These are phyloP conservation scores for Pythium chondricola DNA, from an alignment of 352 stramenopile genomes.

Conservation along the genomic window DNA sequence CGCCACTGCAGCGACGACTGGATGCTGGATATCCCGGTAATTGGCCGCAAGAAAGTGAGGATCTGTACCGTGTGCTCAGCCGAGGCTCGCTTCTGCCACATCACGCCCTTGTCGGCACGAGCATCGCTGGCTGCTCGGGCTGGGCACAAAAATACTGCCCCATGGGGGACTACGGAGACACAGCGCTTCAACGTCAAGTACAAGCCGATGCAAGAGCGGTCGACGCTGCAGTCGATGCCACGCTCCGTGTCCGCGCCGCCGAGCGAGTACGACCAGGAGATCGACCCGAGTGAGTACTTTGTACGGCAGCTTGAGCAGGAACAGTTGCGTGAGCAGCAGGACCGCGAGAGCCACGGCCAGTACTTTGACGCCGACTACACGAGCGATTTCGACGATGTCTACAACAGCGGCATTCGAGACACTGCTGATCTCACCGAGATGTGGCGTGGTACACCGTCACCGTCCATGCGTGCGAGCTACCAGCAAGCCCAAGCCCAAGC, in stretches of 20 bases:
- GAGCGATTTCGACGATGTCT: conserved; percentile 10
- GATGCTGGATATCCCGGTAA: conserved; percentile 72
- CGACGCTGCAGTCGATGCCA: conserved; percentile 1
- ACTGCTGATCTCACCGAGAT: conserved; percentile 16
- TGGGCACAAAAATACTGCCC: neutral
- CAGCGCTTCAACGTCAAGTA: neutral
- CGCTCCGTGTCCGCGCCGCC: neutral
- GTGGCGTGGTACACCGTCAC: conserved; percentile 11
- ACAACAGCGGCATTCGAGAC: conserved; percentile 10
- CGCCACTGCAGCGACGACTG: conserved; percentile 75
- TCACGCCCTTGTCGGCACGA: conserved; percentile 12
- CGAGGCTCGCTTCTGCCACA: conserved; percentile 55
- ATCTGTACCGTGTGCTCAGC: conserved; percentile 83
- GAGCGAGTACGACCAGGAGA: neutral
- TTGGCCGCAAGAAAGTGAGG: conserved; percentile 67
- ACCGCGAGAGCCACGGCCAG: neutral
- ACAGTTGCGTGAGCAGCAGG: neutral
- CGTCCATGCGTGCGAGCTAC: neutral
- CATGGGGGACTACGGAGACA: too few relatives aligned
- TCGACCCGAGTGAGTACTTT: conserved; percentile 20
- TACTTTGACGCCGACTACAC: conserved; percentile 16
- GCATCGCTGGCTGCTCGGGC: neutral
- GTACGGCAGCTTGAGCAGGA: conserved; percentile 6
- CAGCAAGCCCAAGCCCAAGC: conserved; percentile 4
- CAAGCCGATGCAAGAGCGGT: neutral